phyloP scores from a whole-genome alignment of 495 filamentous ascomycete genomes.

The Immersiella caudata region DNA sequence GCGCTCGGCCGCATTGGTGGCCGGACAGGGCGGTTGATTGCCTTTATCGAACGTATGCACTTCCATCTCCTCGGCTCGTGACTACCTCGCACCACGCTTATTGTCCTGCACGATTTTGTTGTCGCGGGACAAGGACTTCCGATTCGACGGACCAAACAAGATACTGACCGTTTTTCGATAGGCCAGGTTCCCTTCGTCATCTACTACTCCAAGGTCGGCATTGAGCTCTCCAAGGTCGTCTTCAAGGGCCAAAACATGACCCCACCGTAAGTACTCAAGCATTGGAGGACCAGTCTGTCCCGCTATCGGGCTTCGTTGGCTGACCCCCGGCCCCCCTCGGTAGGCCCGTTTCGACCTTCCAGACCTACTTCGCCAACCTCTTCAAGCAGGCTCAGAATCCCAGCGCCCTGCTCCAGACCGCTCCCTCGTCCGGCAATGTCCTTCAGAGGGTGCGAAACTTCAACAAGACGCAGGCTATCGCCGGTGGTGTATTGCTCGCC shows the following conservation, averaged over 20 bases:
- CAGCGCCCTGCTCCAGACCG: constrained; percentile 41
- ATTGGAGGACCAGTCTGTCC: not conserved
- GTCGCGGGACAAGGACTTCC: not conserved
- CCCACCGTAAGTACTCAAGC: constrained; percentile 74
- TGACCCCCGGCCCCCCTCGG: constrained; percentile 14
- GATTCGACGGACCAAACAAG: not conserved
- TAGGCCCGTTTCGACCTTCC: constrained; percentile 79
- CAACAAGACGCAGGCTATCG: constrained; percentile 65
- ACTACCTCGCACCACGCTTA: not conserved
- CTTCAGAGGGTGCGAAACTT: constrained; percentile 69
- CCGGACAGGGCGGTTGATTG: constrained; percentile 76
- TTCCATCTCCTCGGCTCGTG: not conserved
- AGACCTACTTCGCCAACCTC: constrained; percentile 79
- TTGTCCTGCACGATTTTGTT: not conserved
- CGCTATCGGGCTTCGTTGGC: constrained; percentile 30
- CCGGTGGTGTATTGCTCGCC: constrained; percentile 74
- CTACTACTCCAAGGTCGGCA: constrained; percentile 87
- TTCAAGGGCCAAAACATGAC: constrained; percentile 88
- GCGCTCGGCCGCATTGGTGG: constrained; percentile 80
- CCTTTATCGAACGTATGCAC: constrained; percentile 81
- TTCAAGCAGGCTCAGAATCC: constrained; percentile 72
- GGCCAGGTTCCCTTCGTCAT: constrained; percentile 81
- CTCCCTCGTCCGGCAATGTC: constrained; percentile 45
- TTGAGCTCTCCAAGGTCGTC: constrained; percentile 85
- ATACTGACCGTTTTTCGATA: constrained; percentile 43